A percentile compares a stretch with the other conserved stretches of the same genome.
phyloP scores from a whole-genome alignment of 768 basidiomycete genomes.

The Lactifluus echinatus region DNA sequence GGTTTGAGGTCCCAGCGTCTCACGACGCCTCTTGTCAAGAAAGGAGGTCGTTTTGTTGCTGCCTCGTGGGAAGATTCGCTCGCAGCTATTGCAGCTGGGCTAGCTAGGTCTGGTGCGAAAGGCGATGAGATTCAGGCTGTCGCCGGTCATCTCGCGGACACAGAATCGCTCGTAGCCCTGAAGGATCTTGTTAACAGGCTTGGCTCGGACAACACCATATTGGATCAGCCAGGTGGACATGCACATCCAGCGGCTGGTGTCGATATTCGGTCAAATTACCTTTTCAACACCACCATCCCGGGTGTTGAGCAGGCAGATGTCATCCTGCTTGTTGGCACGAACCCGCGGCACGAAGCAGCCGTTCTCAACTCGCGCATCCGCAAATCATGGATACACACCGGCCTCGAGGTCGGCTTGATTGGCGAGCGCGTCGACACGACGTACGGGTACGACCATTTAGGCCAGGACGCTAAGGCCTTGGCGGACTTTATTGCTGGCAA shows the following conservation, averaged over 20 bases:
- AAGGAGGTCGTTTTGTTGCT: conserved; percentile 87
- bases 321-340: conserved; percentile 90
- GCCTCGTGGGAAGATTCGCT: conserved; percentile 91
- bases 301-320: conserved; percentile 87
- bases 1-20: conserved; percentile 92
- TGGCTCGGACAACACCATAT: conserved; percentile 86
- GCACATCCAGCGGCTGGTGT: conserved; percentile 69
- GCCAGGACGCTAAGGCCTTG: conserved; percentile 64
- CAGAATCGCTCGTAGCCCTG: conserved; percentile 86
- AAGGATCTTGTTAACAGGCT: conserved; percentile 91
- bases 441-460: conserved; percentile 90
- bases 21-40: conserved; percentile 83
- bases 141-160: conserved; percentile 88
- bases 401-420: conserved; percentile 80
- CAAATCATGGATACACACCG: conserved; percentile 85
- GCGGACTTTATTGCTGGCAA: conserved; percentile 72
- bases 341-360: conserved; percentile 94
- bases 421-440: conserved; percentile 88
- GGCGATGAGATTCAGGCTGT: conserved; percentile 93
- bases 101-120: conserved; percentile 69
- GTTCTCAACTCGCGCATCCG: conserved; percentile 96
- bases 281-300: conserved; percentile 90
- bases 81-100: conserved; percentile 65
- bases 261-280: conserved; percentile 91
- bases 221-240: conserved; percentile 66